phyloP scores from a whole-genome alignment of 805 yeast genomes.

The Saccharomycopsis synnaedendra region DNA sequence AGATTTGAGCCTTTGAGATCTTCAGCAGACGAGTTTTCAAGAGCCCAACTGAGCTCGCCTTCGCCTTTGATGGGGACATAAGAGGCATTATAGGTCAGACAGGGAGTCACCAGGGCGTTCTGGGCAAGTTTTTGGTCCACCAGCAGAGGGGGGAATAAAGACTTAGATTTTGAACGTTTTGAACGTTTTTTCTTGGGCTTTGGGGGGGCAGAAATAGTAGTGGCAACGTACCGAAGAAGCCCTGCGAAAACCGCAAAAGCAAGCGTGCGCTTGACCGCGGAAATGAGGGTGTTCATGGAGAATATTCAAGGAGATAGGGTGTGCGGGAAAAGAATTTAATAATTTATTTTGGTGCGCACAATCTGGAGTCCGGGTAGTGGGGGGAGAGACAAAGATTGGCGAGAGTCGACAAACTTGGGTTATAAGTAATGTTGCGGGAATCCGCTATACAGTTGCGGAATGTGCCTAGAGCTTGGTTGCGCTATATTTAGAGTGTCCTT shows the following conservation, averaged over 20 bases:
- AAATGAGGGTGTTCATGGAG: too few relatives aligned
- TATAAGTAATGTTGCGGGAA: too few relatives aligned
- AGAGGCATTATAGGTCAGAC: conserved; percentile 12
- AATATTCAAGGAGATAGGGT: too few relatives aligned
- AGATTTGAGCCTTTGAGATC: conserved; percentile 1
- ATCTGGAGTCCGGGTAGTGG: too few relatives aligned
- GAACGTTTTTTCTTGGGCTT: neutral
- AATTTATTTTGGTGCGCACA: too few relatives aligned
- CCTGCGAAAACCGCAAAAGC: neutral
- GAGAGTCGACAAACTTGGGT: too few relatives aligned
- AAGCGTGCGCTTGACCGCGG: neutral
- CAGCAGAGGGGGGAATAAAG: conserved; percentile 8
- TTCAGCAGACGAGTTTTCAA: conserved; percentile 1
- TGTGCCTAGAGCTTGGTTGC: too few relatives aligned
- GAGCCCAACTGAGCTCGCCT: conserved; percentile 11
- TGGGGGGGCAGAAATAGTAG: too few relatives aligned
- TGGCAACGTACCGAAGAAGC: neutral
- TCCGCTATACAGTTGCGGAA: too few relatives aligned
- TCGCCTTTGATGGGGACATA: conserved; percentile 14
- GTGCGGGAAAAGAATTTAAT: too few relatives aligned
- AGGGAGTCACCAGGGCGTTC: conserved; percentile 12
- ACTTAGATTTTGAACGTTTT: neutral
- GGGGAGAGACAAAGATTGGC: too few relatives aligned
- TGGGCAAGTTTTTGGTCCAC: conserved; percentile 5
- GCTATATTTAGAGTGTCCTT: too few relatives aligned